These are phyloP conservation scores for Middelhovenomyces tepae DNA, from an alignment of 805 yeast species.

Conservation along the genomic window DNA sequence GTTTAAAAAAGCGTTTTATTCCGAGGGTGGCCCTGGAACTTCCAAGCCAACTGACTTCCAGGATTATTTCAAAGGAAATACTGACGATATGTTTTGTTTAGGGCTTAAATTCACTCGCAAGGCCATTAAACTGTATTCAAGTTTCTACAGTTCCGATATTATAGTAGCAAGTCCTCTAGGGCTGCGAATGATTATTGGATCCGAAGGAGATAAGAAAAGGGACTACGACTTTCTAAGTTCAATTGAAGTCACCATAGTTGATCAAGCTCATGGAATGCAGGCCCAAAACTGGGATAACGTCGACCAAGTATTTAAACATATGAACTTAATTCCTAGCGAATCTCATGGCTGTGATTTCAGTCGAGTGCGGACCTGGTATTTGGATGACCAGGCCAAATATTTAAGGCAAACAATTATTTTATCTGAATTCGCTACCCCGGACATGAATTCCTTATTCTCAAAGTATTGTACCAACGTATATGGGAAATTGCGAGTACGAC, in stretches of 20 bases:
- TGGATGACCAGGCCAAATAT: conserved; percentile 66
- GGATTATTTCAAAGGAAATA: conserved; percentile 74
- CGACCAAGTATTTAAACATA: conserved; percentile 49
- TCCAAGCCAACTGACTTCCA: conserved; percentile 79
- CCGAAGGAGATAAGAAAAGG: conserved; percentile 41
- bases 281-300: conserved; percentile 94
- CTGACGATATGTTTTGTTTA: conserved; percentile 81
- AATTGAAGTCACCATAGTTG: conserved; percentile 72
- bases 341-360: conserved; percentile 83
- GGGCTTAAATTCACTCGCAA: conserved; percentile 91
- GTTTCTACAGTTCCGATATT: conserved; percentile 77
- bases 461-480: conserved; percentile 29
- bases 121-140: conserved; percentile 72
- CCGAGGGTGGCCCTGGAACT: conserved; percentile 38
- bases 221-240: conserved; percentile 81
- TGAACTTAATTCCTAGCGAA: conserved; percentile 70
- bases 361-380: conserved; percentile 84
- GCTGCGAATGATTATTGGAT: conserved; percentile 66
- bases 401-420: conserved; percentile 75
- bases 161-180: conserved; percentile 91
- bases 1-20: conserved; percentile 61
- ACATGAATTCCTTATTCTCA: conserved; percentile 52
- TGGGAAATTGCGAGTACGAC: conserved; percentile 28
- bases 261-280: conserved; percentile 76
- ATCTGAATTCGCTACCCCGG: conserved; percentile 72